Evolutionary conservation across 139 green algal species (phyloP).

Genomic region (Tetraselmis striata): DNA sequence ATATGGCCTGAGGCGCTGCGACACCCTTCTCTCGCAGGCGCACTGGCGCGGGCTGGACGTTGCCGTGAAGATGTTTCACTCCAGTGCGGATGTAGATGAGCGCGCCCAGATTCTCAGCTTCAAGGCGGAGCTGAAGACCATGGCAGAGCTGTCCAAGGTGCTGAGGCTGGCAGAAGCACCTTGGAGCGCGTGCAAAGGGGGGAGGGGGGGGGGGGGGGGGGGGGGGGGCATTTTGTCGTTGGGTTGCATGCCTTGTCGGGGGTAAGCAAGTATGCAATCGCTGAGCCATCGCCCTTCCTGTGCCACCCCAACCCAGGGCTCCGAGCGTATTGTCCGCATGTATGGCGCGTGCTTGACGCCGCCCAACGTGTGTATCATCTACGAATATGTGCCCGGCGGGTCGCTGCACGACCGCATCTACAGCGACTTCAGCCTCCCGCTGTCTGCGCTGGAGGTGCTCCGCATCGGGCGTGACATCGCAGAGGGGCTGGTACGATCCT

Average conservation of each 20-base stretch:
- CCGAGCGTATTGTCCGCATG: neutral
- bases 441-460: neutral
- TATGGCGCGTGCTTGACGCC: neutral
- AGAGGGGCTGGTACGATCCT: neutral
- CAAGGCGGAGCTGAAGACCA: neutral
- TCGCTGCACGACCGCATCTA: conserved; percentile 1
- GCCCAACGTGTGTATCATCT: neutral
- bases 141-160: neutral
- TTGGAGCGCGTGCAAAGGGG: too few relatives aligned
- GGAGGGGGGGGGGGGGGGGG: too few relatives aligned
- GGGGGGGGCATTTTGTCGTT: too few relatives aligned
- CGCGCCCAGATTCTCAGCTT: neutral
- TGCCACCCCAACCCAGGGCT: too few relatives aligned
- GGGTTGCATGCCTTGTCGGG: too few relatives aligned
- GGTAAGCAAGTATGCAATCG: too few relatives aligned
- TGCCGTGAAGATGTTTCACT: neutral
- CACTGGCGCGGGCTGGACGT: neutral
- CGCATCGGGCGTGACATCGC: neutral
- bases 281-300: too few relatives aligned
- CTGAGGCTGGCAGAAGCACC: too few relatives aligned
- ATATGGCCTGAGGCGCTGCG: too few relatives aligned
- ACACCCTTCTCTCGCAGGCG: too few relatives aligned
- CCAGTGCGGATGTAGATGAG: neutral
- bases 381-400: neutral
- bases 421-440: neutral